A percentile compares a stretch with the other conserved stretches of the same genome.
These are phyloP conservation scores for Picochlorum costavermella DNA, from an alignment of 139 green algal genomes.

Conservation along the genomic window DNA sequence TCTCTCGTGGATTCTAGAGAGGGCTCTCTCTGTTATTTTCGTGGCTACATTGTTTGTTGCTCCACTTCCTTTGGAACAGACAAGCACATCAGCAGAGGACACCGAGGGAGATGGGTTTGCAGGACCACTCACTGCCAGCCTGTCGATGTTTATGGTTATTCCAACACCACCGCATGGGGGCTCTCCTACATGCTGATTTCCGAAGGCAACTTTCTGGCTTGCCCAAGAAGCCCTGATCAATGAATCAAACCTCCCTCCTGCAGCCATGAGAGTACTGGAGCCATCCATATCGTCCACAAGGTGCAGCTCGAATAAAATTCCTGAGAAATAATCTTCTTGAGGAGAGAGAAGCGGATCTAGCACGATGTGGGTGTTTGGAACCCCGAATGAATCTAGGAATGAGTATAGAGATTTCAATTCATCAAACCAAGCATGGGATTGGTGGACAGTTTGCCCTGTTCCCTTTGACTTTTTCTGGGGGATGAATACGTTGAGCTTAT, in stretches of 20 bases:
- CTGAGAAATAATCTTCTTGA: slow-evolving; percentile 59
- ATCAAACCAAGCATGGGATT: slow-evolving; percentile 14
- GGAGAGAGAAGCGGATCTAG: slow-evolving; percentile 72
- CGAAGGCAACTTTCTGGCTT: slow-evolving; percentile 28
- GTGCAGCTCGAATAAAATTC: slow-evolving; percentile 57
- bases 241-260: slow-evolving; percentile 59
- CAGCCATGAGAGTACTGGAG: slow-evolving; percentile 35
- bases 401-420: slow-evolving; percentile 19
- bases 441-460: slow-evolving; percentile 6
- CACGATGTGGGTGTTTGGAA: slow-evolving; percentile 32
- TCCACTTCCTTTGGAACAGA: slow-evolving; percentile 57
- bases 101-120: slow-evolving; percentile 4
- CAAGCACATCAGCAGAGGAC: slow-evolving; percentile 60
- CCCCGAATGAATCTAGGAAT: slow-evolving; percentile 43
- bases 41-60: background rate
- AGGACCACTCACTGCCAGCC: slow-evolving; percentile 25
- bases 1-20: slow-evolving; percentile 53
- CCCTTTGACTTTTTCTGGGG: background rate
- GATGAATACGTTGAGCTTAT: slow-evolving; percentile 8
- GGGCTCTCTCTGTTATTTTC: background rate
- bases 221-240: slow-evolving; percentile 56
- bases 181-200: background rate
- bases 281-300: slow-evolving; percentile 15
- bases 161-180: slow-evolving; percentile 41
- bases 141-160: slow-evolving; percentile 55